phyloP scores from a whole-genome alignment of 192 early-diverging fungal species.

The Polychytrium aggregatum region DNA sequence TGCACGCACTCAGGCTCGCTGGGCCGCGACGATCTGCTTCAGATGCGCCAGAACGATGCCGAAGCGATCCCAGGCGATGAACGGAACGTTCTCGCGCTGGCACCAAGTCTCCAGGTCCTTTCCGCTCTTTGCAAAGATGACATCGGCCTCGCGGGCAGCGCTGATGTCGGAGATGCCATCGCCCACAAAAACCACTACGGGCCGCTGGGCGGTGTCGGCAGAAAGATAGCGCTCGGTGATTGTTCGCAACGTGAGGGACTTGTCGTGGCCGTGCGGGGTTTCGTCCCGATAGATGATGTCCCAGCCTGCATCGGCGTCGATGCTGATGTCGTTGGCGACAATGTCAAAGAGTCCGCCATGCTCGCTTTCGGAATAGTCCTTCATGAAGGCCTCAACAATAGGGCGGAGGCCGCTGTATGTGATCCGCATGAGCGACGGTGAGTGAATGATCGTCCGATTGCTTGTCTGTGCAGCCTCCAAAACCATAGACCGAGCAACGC shows the following conservation, averaged over 20 bases:
- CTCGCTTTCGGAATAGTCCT: conserved; percentile 27
- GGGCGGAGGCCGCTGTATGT: conserved; percentile 40
- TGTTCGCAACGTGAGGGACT: conserved; percentile 20
- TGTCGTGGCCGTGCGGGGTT: conserved; percentile 53
- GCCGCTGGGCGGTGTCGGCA: not conserved
- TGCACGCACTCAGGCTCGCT: too few species aligned
- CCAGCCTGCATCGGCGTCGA: conserved; percentile 36
- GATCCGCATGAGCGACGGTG: too few species aligned
- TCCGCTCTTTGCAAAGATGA: conserved; percentile 61
- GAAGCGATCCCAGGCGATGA: conserved; percentile 47
- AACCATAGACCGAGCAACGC: not conserved
- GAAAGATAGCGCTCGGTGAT: conserved; percentile 3
- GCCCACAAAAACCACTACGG: conserved; percentile 59
- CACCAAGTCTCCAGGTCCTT: conserved; percentile 63
- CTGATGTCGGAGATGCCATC: conserved; percentile 70
- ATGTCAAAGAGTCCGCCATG: conserved; percentile 35
- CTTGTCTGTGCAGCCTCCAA: too few species aligned
- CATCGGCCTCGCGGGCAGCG: conserved; percentile 62
- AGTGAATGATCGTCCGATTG: too few species aligned
- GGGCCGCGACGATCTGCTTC: too few species aligned
- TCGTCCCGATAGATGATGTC: conserved; percentile 52
- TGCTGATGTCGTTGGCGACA: conserved; percentile 43
- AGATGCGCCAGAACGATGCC: conserved; percentile 14
- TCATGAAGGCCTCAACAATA: conserved; percentile 40
- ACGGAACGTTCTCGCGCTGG: conserved; percentile 38